Base-by-base conservation (phyloP, 179 eudicot genomes). In the Silene noctiflora region DNA sequence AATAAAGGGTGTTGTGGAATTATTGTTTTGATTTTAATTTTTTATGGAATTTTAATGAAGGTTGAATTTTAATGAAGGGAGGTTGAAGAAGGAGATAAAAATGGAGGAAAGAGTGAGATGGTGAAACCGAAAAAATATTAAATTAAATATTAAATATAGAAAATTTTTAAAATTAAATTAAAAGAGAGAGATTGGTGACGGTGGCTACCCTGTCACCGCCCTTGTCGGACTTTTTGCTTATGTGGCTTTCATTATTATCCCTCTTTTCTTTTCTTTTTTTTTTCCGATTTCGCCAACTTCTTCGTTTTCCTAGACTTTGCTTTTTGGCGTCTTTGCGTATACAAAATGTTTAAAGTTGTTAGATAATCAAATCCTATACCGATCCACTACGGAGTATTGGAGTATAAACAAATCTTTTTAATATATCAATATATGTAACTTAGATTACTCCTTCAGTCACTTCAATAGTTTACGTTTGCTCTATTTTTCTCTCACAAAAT, bases 181-280 rank as follows among this genome's bases (percentile, higher is more conserved):
- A n/a, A 64, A 64, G 68, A 27, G 19, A 64, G 29, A 60, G 14
- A 62, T 5, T 11, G n/a, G 68, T 64, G 68, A 64, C 68, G 33
- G 31, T 64, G 68, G 31, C 68, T 14, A 13, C 68, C 29, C 27
- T 22, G 33, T 31, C 68, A 64, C 68, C 68, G 68, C 68, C 68
- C 17, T 64, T 64, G 68, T 64, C 68, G 68, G 68, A 64, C 68
- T 64, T 64, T 64, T 27, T 61, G 66, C 66, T 24, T 20, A 61
- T 24, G 25, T 61, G 33, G 39, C 39, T 24, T 64, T 64, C 9
- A 55, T 55, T 55, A 55, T 16, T 55, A 0, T 0, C n/a, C 20
- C 1, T 13, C 2, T 4, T 17, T 27, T 64, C 2, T 64, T 8
- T 25, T 25, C 9, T 27, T 27, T 27, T 27, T 27, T 29, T 63